Percentiles rank a stretch among this genome's conserved stretches.
phyloP scores from a whole-genome alignment of 83 land plant genomes.

The Thuja plicata region DNA sequence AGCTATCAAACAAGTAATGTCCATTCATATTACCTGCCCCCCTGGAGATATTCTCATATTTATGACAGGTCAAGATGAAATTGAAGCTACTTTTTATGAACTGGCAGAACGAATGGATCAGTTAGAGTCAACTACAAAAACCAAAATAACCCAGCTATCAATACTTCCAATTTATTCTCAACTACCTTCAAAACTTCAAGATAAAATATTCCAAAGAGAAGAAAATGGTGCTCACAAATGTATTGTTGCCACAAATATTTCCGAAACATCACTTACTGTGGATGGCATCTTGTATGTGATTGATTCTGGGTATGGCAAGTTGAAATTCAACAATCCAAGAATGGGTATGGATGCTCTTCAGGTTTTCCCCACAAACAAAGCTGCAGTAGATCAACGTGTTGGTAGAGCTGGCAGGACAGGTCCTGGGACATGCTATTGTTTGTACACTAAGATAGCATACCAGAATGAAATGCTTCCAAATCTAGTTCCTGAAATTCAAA shows the following conservation, averaged over 20 bases:
- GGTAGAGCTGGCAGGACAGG: conserved; percentile 97
- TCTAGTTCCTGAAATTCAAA: conserved; percentile 83
- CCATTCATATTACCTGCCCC: conserved; percentile 71
- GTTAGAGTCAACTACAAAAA: conserved; percentile 58
- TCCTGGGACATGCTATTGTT: conserved; percentile 91
- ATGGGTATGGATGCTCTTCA: conserved; percentile 92
- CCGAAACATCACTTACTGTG: conserved; percentile 98
- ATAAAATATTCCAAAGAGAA: conserved; percentile 82
- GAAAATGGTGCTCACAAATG: conserved; percentile 96
- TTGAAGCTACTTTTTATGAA: conserved; percentile 64
- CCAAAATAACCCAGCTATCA: conserved; percentile 59
- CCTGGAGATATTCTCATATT: conserved; percentile 78
- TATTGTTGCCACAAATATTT: conserved; percentile 88
- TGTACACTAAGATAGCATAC: conserved; percentile 80
- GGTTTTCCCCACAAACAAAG: conserved; percentile 79
- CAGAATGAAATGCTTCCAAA: conserved; percentile 75
- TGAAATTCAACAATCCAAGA: conserved; percentile 84
- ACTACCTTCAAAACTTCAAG: conserved; percentile 93
- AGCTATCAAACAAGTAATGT: conserved; percentile 80
- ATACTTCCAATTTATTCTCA: conserved; percentile 98
- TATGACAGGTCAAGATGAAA: conserved; percentile 85
- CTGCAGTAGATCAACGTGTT: conserved; percentile 89
- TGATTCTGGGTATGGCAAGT: conserved; percentile 91
- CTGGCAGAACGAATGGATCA: conserved; percentile 80
- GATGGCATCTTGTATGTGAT: conserved; percentile 92